phyloP scores from a whole-genome alignment of 768 basidiomycete species.

The Fibroporia radiculosa region DNA sequence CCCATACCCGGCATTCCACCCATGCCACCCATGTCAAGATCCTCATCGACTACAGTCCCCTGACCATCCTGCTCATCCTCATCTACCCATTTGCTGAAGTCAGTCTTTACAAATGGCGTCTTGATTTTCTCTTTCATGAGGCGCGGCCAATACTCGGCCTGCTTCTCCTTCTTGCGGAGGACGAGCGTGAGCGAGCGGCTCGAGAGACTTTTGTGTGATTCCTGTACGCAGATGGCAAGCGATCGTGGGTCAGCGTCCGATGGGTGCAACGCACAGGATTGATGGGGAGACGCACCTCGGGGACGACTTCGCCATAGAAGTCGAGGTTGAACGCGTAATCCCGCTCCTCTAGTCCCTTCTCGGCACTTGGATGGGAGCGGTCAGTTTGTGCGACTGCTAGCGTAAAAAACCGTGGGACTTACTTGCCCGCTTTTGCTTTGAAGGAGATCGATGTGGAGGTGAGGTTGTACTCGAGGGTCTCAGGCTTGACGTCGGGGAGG shows the following conservation, averaged over 20 bases:
- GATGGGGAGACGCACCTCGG: constrained; percentile 47
- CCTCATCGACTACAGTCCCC: constrained; percentile 34
- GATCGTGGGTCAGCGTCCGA: not conserved
- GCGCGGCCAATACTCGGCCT: constrained; percentile 86
- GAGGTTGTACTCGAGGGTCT: constrained; percentile 52
- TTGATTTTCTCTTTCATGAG: constrained; percentile 84
- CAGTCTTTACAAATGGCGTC: constrained; percentile 83
- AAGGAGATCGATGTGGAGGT: constrained; percentile 52
- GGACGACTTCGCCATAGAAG: constrained; percentile 66
- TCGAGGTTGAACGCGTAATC: constrained; percentile 72
- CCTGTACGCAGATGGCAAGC: constrained; percentile 25
- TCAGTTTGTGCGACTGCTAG: not conserved
- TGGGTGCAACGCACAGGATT: not conserved
- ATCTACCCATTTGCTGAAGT: constrained; percentile 93
- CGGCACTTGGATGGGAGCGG: constrained; percentile 19
- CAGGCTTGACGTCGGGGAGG: constrained; percentile 60
- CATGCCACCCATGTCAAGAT: constrained; percentile 28
- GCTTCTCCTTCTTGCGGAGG: constrained; percentile 73
- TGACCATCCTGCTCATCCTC: constrained; percentile 91
- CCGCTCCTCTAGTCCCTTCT: constrained; percentile 40
- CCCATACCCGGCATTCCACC: constrained; percentile 35
- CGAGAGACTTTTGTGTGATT: constrained; percentile 51
- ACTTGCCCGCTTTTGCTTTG: constrained; percentile 62
- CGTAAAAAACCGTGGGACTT: constrained; percentile 19
- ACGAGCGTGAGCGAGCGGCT: constrained; percentile 61